Percentiles rank a stretch among this genome's conserved stretches.
These are phyloP conservation scores for Lathyrus aphaca DNA, from an alignment of 306 rosid genomes.

Conservation along the genomic window DNA sequence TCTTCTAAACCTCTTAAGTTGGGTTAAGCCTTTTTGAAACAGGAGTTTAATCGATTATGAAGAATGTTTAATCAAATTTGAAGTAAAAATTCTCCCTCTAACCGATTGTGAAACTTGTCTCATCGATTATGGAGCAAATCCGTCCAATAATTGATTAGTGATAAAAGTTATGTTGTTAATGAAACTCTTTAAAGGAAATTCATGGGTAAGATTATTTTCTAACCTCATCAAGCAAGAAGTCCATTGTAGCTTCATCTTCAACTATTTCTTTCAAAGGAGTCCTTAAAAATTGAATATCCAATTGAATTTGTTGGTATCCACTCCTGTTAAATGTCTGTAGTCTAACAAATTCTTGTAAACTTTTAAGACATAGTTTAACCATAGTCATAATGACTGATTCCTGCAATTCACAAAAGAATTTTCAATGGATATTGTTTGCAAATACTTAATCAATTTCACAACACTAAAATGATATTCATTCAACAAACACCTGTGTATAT, in stretches of 20 bases:
- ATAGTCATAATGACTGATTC: constrained; percentile 73
- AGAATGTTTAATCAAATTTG: too few species aligned
- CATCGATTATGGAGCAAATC: too few species aligned
- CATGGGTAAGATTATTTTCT: not conserved
- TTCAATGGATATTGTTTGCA: constrained; percentile 27
- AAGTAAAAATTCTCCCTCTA: too few species aligned
- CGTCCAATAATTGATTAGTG: too few species aligned
- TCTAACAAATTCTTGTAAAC: constrained; percentile 84
- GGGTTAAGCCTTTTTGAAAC: too few species aligned
- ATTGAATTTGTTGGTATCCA: constrained; percentile 93
- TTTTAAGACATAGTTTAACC: constrained; percentile 80
- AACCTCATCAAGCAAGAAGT: constrained; percentile 95
- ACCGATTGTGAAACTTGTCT: too few species aligned
- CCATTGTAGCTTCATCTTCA: constrained; percentile 80
- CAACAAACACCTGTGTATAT: constrained; percentile 61
- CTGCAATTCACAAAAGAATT: constrained; percentile 58
- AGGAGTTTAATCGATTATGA: too few species aligned
- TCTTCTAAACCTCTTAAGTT: too few species aligned
- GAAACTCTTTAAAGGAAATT: too few species aligned
- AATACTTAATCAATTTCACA: constrained; percentile 2
- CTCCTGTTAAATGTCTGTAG: constrained; percentile 86
- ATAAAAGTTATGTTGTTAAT: too few species aligned
- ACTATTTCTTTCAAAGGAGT: constrained; percentile 68
- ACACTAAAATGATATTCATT: constrained; percentile 1
- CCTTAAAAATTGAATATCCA: constrained; percentile 84